phyloP scores from a whole-genome alignment of 768 basidiomycete genomes.

The Lactarius vividus region DNA sequence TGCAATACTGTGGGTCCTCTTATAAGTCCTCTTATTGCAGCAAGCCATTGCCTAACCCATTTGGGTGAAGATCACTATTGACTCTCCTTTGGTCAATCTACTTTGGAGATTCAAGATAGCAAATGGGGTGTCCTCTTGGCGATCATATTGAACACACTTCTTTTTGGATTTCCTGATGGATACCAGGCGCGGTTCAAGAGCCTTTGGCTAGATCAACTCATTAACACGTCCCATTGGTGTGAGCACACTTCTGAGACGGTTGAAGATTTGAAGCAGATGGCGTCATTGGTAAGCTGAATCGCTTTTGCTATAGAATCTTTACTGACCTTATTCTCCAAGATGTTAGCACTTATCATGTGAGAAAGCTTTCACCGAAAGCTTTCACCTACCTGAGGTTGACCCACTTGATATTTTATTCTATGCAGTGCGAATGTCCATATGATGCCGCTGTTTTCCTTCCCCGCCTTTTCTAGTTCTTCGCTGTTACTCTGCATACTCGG shows the following conservation, averaged over 20 bases:
- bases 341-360: neutral
- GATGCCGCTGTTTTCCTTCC: neutral
- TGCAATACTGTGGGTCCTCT: neutral
- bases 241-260: neutral
- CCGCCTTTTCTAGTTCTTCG: neutral
- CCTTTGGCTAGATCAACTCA: neutral
- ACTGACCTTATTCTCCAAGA: neutral
- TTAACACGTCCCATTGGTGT: neutral
- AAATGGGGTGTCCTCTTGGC: constrained; percentile 3
- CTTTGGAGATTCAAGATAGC: neutral
- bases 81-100: constrained; percentile 4
- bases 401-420: neutral
- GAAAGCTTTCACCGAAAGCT: neutral
- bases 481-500: neutral
- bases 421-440: neutral
- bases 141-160: constrained; percentile 3
- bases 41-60: constrained; percentile 16
- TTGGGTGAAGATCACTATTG: constrained; percentile 13
- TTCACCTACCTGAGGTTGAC: neutral
- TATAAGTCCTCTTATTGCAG: neutral
- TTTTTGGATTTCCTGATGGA: neutral
- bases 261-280: neutral
- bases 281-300: neutral
- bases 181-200: neutral
- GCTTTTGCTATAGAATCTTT: neutral